phyloP scores from a whole-genome alignment of 2,329 filamentous ascomycete genomes.

The Arthrobotrys pseudoclavata region DNA sequence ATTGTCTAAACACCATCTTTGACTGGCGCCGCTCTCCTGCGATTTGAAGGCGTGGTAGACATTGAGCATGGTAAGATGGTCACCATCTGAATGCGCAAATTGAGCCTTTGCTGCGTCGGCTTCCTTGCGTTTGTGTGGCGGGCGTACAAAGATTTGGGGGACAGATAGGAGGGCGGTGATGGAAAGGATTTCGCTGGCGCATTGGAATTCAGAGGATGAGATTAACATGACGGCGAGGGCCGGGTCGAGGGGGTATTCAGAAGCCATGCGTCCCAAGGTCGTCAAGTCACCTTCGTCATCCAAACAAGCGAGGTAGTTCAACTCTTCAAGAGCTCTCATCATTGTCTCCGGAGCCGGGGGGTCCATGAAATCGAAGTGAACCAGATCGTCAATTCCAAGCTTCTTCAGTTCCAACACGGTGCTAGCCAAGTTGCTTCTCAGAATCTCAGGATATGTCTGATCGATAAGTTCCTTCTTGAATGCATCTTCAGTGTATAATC shows the following conservation, averaged over 20 bases:
- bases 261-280: slow-evolving; percentile 84
- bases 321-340: slow-evolving; percentile 96
- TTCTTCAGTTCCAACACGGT: slow-evolving; percentile 98
- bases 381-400: slow-evolving; percentile 91
- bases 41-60: slow-evolving; percentile 96
- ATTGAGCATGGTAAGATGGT: slow-evolving; percentile 95
- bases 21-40: slow-evolving; percentile 71
- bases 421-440: slow-evolving; percentile 92
- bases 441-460: slow-evolving; percentile 95
- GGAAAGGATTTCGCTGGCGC: slow-evolving; percentile 97
- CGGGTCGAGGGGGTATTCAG: slow-evolving; percentile 95
- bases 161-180: slow-evolving; percentile 94
- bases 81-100: slow-evolving; percentile 92
- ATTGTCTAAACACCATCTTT: slow-evolving; percentile 96
- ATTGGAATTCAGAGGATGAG: slow-evolving; percentile 96
- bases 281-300: slow-evolving; percentile 95
- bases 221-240: slow-evolving; percentile 97
- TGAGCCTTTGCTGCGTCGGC: slow-evolving; percentile 98
- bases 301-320: slow-evolving; percentile 96
- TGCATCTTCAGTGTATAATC: slow-evolving; percentile 91
- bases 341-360: slow-evolving; percentile 97
- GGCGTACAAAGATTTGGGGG: slow-evolving; percentile 91
- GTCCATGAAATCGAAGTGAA: slow-evolving; percentile 99
- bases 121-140: slow-evolving; percentile 84
- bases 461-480: slow-evolving; percentile 99